Conservation (phyloP, 2,329 filamentous ascomycete species). For the Corinectria fuckeliana region DNA sequence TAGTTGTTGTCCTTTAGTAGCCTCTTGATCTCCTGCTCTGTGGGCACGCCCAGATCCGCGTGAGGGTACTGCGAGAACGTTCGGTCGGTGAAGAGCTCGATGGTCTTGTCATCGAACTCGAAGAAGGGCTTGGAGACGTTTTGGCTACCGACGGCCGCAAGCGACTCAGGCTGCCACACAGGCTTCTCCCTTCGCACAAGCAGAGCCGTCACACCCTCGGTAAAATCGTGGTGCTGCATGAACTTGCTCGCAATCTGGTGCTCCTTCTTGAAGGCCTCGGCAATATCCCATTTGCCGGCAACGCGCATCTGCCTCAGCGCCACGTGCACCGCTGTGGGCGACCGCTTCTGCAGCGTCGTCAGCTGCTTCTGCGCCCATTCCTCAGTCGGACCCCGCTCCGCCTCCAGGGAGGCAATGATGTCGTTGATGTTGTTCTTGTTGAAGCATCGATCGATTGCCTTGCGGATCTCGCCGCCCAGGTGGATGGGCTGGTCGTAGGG, state of each 20-base stretch:
- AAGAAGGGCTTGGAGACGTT: constrained; percentile 74
- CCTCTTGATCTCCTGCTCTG: constrained; percentile 65
- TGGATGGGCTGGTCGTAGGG: constrained; percentile 75
- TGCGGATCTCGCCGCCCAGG: constrained; percentile 73
- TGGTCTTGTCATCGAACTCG: constrained; percentile 50
- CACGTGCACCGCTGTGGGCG: constrained; percentile 87
- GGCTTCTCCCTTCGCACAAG: constrained; percentile 75
- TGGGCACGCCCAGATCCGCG: constrained; percentile 72
- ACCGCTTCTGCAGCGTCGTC: constrained; percentile 76
- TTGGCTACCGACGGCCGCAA: constrained; percentile 68
- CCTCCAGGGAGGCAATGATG: constrained; percentile 73
- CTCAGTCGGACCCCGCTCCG: constrained; percentile 57
- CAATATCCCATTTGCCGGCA: constrained; percentile 78
- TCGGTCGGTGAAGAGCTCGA: constrained; percentile 67
- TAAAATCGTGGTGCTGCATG: constrained; percentile 91
- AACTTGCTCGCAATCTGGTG: constrained; percentile 84
- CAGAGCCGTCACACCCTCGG: constrained; percentile 84
- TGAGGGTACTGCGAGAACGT: constrained; percentile 80
- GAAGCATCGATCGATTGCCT: constrained; percentile 87
- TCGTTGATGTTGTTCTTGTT: constrained; percentile 68
- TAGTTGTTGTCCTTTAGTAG: constrained; percentile 49
- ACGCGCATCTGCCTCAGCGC: constrained; percentile 82
- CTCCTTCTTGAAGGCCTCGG: constrained; percentile 85
- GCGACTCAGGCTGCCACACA: constrained; percentile 75
- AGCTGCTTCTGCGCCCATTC: constrained; percentile 83